Base-by-base conservation (phyloP, 2,329 filamentous ascomycete species). In the Metarhizium brunneum region DNA sequence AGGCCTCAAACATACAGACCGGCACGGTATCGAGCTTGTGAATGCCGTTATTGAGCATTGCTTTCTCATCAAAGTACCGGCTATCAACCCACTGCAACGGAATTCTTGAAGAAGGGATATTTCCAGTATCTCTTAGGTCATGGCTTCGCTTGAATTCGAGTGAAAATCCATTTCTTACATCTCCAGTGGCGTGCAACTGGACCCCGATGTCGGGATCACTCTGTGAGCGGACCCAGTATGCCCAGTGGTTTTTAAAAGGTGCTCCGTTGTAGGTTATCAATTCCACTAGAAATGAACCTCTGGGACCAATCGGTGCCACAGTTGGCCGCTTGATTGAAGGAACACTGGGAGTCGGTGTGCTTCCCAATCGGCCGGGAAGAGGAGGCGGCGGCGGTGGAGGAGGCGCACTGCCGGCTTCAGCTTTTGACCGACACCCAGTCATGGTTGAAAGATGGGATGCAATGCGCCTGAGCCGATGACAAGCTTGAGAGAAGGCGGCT, bases 161-260 rank as follows among this genome's bases (percentile, higher is more conserved):
- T 8, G 36, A 36, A 56, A 71, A 71, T 1, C 68, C 68, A 45
- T 61, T 64, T 35, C 52, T 54, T 29, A 71, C 68, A 54, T 68
- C 64, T 1, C 69, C 68, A 2, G 60, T 62, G 2, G 66, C 68
- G 18, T 69, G 64, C 13, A 70, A 58, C 30, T 61, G n/a, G 6
- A 67, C 62, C 5, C 69, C 68, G 2, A 64, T n/a, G 6, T 62
- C 40, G 1, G 58, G 49, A 16, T 63, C 16, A 0, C 7, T 1
- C 4, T 49, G 57, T 0, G 65, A 66, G 20, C 52, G 47, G 1
- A 71, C 49, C 47, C 57, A 71, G 50, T 69, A 71, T 2, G 66
- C 65, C 69, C 69, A 71, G 59, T 71, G 67, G 52, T 72, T 64
- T 47, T 68, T 69, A 60, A 69, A 71, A 0, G 66, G 68, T 0